A percentile compares a stretch with the other conserved stretches of the same genome.
phyloP scores from a whole-genome alignment of 2,329 filamentous ascomycete species.

The Teratosphaeria nubilosa region DNA sequence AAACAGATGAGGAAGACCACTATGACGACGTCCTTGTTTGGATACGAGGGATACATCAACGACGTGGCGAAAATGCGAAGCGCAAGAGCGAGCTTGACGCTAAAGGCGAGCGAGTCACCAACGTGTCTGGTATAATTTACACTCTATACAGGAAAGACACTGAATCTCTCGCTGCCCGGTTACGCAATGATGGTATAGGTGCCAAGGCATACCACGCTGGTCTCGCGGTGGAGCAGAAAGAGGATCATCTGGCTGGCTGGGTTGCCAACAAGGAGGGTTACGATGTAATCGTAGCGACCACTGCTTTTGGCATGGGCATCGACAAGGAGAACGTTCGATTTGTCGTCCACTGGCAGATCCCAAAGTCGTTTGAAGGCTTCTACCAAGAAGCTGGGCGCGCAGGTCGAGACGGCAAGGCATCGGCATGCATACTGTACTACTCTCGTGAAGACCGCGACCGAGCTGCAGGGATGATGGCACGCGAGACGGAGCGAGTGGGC shows the following conservation, averaged over 20 bases:
- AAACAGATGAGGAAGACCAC: slow-evolving; percentile 63
- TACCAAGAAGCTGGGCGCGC: slow-evolving; percentile 93
- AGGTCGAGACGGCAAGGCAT: slow-evolving; percentile 78
- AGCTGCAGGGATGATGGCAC: slow-evolving; percentile 46
- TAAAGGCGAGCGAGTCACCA: slow-evolving; percentile 44
- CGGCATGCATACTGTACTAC: slow-evolving; percentile 83
- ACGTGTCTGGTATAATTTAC: slow-evolving; percentile 70
- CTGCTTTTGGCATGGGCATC: slow-evolving; percentile 95
- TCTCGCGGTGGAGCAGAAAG: slow-evolving; percentile 55
- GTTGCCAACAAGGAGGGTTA: slow-evolving; percentile 64
- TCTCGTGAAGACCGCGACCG: slow-evolving; percentile 76
- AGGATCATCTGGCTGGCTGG: slow-evolving; percentile 62
- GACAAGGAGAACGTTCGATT: slow-evolving; percentile 93
- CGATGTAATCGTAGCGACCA: slow-evolving; percentile 89
- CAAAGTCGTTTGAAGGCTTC: slow-evolving; percentile 90
- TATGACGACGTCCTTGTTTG: slow-evolving; percentile 66
- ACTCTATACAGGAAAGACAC: slow-evolving; percentile 66
- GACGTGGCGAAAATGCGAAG: slow-evolving; percentile 43
- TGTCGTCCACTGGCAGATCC: slow-evolving; percentile 87
- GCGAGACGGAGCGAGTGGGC: slow-evolving; percentile 27
- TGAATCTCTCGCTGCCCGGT: slow-evolving; percentile 55
- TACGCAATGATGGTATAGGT: slow-evolving; percentile 59
- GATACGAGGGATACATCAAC: slow-evolving; percentile 49
- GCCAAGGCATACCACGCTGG: slow-evolving; percentile 66
- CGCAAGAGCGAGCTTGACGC: slow-evolving; percentile 50